phyloP scores from a whole-genome alignment of 805 yeast genomes.

The Wickerhamiella australiensis region DNA sequence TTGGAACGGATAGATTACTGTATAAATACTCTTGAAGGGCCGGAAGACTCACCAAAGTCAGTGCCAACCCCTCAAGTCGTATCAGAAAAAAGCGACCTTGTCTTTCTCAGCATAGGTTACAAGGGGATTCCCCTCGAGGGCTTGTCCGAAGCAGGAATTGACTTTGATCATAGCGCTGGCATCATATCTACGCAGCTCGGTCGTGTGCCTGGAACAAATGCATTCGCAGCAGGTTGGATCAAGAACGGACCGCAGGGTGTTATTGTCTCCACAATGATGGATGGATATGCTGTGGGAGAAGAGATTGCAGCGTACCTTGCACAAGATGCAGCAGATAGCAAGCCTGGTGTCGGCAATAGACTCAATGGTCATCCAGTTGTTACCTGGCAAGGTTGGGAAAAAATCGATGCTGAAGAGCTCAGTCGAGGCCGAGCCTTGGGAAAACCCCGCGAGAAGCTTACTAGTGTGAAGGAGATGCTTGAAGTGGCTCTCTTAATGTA shows the following conservation, averaged over 20 bases:
- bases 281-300: conserved; percentile 64
- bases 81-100: conserved; percentile 42
- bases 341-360: conserved; percentile 27
- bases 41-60: conserved; percentile 31
- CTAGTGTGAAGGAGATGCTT: conserved; percentile 40
- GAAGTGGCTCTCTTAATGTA: not conserved
- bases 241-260: conserved; percentile 79
- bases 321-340: conserved; percentile 15
- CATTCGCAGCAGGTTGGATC: conserved; percentile 83
- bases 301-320: conserved; percentile 31
- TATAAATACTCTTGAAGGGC: conserved; percentile 33
- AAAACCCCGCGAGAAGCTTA: conserved; percentile 49
- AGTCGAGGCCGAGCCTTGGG: conserved; percentile 37
- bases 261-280: conserved; percentile 81
- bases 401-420: conserved; percentile 43
- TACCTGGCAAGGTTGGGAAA: conserved; percentile 57
- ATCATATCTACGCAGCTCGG: conserved; percentile 17
- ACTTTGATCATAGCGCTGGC: conserved; percentile 37
- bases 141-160: conserved; percentile 38
- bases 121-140: conserved; percentile 54
- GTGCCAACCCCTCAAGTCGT: conserved; percentile 31
- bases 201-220: conserved; percentile 27
- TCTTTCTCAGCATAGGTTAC: conserved; percentile 76
- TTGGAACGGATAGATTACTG: conserved; percentile 39
- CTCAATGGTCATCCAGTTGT: conserved; percentile 27